A percentile compares a stretch with the other conserved stretches of the same genome.
These are phyloP conservation scores for Populus tomentosa DNA, from an alignment of 441 rosid species.

Conservation along the genomic window DNA sequence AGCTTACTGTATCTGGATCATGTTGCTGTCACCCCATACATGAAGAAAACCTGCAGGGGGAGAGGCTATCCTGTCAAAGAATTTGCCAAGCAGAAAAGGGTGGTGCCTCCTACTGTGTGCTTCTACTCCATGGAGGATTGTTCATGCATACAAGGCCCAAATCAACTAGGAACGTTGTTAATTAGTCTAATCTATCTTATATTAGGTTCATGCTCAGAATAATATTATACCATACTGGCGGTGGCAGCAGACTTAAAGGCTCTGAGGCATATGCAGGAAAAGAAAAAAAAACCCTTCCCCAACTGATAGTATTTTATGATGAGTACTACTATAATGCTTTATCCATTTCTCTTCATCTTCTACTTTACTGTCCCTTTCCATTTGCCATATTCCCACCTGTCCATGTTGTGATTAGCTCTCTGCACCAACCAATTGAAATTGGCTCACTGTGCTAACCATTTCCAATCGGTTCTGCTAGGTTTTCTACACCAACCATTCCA, in stretches of 20 bases:
- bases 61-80: constrained; percentile 27
- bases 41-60: constrained; percentile 20
- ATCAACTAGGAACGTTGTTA: neutral
- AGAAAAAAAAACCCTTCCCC: constrained; percentile 41
- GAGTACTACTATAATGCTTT: constrained; percentile 20
- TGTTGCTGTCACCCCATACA: neutral
- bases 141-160: constrained; percentile 23
- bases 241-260: constrained; percentile 40
- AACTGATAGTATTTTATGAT: constrained; percentile 30
- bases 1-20: constrained; percentile 13
- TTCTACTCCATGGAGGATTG: constrained; percentile 32
- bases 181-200: too few species aligned
- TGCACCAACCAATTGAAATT: neutral
- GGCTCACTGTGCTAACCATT: neutral
- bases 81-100: constrained; percentile 7
- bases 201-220: too few species aligned
- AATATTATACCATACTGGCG: constrained; percentile 23
- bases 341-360: neutral
- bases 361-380: neutral
- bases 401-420: neutral
- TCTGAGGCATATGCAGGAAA: constrained; percentile 26
- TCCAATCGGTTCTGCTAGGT: neutral
- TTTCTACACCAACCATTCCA: neutral
- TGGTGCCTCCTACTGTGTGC: constrained; percentile 31
- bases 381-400: neutral